Evolutionary conservation across 2,329 filamentous ascomycete genomes (phyloP), one percentile per base, ranked within the genome.

Genomic region (Pseudocercospora pini-densiflorae): DNA sequence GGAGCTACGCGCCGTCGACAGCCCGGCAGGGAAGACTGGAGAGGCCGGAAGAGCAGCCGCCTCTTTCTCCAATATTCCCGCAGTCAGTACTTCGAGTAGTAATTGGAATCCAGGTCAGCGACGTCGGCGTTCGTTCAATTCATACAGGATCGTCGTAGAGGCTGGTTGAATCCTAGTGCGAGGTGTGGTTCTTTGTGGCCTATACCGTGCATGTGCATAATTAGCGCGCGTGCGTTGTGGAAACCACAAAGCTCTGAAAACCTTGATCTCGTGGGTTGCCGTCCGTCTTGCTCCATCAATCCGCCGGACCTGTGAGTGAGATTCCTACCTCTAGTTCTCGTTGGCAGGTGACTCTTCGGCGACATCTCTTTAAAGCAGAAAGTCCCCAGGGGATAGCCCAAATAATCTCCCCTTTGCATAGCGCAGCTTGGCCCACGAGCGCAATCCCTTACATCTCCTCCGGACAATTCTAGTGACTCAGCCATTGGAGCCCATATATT

Each of bases 401-500:
- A 16, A n/a, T 24, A 51, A 51, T 23, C 19, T 49, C 45, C 10
- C 45, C 45, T 49, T 49, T 49, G 45, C 43, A 47, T 19, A 47
- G 43, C n/a, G 31, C 31, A 33, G 36, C 36, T 16, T 43, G 40
- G 19, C 51, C 51, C 51, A 55, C 51, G 51, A 55, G 23, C 27
- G 27, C 23, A 31, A 31, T 55, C 51, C 51, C 51, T 55, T 27
- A 55, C 51, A 27, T 55, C 51, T 31, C 24, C 23, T 23, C 51
- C 51, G 23, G 24, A 54, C 51, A 24, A 54, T 54, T 10, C 24
- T 54, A 54, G 51, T 54, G 51, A 49, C 45, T 49, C 45, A 49
- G 23, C 45, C 45, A 49, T 9, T 24, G 45, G 12, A 49, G 10
- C 45, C 14, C 36, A 40, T 21, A 49, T 49, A 23, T 51, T 16